Base-by-base conservation (phyloP, 495 filamentous ascomycete genomes). In the Tuber borchii region DNA sequence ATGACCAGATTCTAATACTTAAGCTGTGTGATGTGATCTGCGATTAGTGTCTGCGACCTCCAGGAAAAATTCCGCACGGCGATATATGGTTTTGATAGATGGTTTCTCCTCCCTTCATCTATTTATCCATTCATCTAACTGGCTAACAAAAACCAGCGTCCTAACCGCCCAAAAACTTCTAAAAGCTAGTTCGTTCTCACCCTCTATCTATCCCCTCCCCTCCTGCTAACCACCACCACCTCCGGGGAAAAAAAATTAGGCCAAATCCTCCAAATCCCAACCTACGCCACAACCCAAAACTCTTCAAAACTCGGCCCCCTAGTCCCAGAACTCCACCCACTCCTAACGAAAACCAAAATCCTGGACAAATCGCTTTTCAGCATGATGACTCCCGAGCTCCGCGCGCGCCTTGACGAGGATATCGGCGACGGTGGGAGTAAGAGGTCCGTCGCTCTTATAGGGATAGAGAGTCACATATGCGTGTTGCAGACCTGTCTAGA, bases 391-490 rank as follows among this genome's bases (percentile, higher is more conserved):
- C 86, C 86, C 5, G 69, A 83, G 81, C 22, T 81, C 83, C 7
- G 71, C 83, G 2, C 79, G 86, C 44, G 84, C 81, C 2, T 80
- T 10, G 10, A 61, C n/a, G 51, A 61, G 51, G 51, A 61, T 9
- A 9, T n/a, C 51, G 82, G 39, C 39, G 39, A 40, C 39, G 39
- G 39, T 4, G 39, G 5, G 39, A 40, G 31, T 65, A 39, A 19
- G 16, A 72, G 84, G 82, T 56, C 87, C 84, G 84, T 92, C 34
- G 90, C 87, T 17, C 87, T 95, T 72, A 90, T 96, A 9, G 95
- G 95, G 16, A 97, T 99, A 81, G 95, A 99, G 84, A 88, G 88
- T 39, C 95, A 99, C 83, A 95, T 99, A 82, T 99, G 95, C 85
- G 90, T 99, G 4, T 93, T 92, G 76, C 95, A 97, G 86, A 97